Conservation (phyloP, 805 yeast genomes). For the Kregervanrija fluxuum region DNA sequence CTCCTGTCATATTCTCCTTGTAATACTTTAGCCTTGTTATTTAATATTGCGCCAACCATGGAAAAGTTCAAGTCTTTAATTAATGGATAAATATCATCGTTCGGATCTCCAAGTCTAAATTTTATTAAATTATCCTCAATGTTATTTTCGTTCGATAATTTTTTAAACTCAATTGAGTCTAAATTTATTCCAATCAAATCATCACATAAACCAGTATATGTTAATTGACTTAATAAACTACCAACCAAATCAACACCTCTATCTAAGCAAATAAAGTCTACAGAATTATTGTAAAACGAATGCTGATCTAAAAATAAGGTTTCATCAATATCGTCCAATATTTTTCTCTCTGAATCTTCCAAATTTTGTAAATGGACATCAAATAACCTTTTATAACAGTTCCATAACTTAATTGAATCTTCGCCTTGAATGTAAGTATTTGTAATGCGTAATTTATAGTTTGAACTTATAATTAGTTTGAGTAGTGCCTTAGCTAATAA, state of each 20-base stretch:
- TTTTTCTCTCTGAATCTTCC: constrained; percentile 28
- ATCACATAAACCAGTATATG: constrained; percentile 76
- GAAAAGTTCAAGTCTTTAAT: constrained; percentile 71
- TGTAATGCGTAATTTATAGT: constrained; percentile 40
- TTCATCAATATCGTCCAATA: constrained; percentile 27
- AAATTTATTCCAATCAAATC: constrained; percentile 52
- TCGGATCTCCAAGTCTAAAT: constrained; percentile 22
- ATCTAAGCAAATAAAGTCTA: constrained; percentile 74
- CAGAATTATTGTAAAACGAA: constrained; percentile 34
- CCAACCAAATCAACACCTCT: constrained; percentile 69
- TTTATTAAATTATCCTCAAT: constrained; percentile 4
- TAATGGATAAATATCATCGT: constrained; percentile 43
- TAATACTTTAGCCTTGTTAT: constrained; percentile 59
- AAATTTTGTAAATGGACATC: constrained; percentile 24
- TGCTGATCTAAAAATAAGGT: constrained; percentile 27
- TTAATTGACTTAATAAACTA: constrained; percentile 66
- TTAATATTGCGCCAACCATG: constrained; percentile 66
- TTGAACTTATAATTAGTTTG: constrained; percentile 34
- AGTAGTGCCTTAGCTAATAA: constrained; percentile 44
- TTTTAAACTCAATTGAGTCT: constrained; percentile 23
- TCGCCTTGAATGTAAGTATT: constrained; percentile 56
- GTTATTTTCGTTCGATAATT: not conserved
- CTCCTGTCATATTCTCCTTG: constrained; percentile 61
- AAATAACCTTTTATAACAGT: constrained; percentile 29
- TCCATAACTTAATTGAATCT: constrained; percentile 41